Base-by-base conservation (phyloP, 768 basidiomycete genomes). In the Mycena rosella region DNA sequence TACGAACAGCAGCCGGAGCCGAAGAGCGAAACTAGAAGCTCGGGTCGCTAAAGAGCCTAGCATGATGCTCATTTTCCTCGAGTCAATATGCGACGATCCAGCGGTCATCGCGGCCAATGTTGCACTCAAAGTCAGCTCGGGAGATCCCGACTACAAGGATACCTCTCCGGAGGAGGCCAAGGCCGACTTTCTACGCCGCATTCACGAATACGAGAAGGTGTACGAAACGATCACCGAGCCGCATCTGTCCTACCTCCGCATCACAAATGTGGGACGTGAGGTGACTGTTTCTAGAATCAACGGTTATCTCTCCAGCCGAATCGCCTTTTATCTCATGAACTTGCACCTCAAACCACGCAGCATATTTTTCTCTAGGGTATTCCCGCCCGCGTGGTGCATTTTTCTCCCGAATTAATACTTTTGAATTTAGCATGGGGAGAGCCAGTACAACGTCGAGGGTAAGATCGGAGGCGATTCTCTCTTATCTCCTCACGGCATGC, bases 241-340 rank as follows among this genome's bases (percentile, higher is more conserved):
- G 11, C 88, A 95, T 72, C 86, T 98, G 27, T 94, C 92, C 26
- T 99, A 96, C 78, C 86, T 98, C 67, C 89, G 92, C 72, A 98
- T 99, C 76, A 89, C 90, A 60, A 97, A 99, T 73, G 94, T 99
- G 22, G 98, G 98, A 11, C 90, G 88, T 69, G 91, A 94, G 78
- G 96, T 96, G 60, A 94, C 89, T 0, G 86, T 96, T 53, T 91
- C 88, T 58, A 85, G 91, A 70, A 98, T 99, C 60, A 89, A 96
- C 75, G 96, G 96, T 17, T 99, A 99, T 75, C 81, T 99, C 66
- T 95, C 96, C 75, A 96, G 95, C 85, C 92, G 98, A 38, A 96
- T 99, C 71, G 97, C 96, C 22, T 99, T 97, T 81, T 99, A 96
- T 79, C 85, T 99, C 60, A 99, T 98, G 96, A 98, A 98, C 78